Evolutionary conservation across 495 filamentous ascomycete species (phyloP).

Genomic region (Elaphomyces granulatus): DNA sequence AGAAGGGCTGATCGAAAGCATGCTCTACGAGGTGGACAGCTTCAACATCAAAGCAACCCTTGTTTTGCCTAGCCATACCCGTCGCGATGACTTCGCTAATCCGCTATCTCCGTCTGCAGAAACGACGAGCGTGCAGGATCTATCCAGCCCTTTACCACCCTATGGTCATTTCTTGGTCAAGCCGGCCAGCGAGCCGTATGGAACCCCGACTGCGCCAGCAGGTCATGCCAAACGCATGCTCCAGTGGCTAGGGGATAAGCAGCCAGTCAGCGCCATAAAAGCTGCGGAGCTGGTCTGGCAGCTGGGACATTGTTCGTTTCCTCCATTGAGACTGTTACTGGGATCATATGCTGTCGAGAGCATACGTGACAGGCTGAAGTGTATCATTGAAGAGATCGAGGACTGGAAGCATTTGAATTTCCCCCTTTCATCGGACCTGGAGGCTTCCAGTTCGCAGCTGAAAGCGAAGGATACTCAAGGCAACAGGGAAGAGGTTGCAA

Average conservation of each 20-base stretch:
- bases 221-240: constrained; percentile 85
- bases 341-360: constrained; percentile 93
- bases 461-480: too few species aligned
- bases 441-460: too few species aligned
- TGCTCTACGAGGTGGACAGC: constrained; percentile 85
- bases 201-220: constrained; percentile 58
- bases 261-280: constrained; percentile 85
- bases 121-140: constrained; percentile 16
- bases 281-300: constrained; percentile 96
- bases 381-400: constrained; percentile 88
- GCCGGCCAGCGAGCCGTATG: constrained; percentile 67
- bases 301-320: constrained; percentile 81
- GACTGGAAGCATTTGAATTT: constrained; percentile 76
- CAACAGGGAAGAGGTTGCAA: too few species aligned
- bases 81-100: constrained; percentile 49
- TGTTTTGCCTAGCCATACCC: constrained; percentile 78
- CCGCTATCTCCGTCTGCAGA: constrained; percentile 15
- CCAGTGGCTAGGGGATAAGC: constrained; percentile 85
- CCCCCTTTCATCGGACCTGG: constrained; percentile 22
- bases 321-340: constrained; percentile 69
- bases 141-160: constrained; percentile 45
- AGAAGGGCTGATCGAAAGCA: constrained; percentile 85
- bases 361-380: constrained; percentile 74
- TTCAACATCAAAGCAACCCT: constrained; percentile 88
- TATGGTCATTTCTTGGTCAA: constrained; percentile 92